Evolutionary conservation across 2,329 filamentous ascomycete species (phyloP).

Genomic region (Cercospora sp.): DNA sequence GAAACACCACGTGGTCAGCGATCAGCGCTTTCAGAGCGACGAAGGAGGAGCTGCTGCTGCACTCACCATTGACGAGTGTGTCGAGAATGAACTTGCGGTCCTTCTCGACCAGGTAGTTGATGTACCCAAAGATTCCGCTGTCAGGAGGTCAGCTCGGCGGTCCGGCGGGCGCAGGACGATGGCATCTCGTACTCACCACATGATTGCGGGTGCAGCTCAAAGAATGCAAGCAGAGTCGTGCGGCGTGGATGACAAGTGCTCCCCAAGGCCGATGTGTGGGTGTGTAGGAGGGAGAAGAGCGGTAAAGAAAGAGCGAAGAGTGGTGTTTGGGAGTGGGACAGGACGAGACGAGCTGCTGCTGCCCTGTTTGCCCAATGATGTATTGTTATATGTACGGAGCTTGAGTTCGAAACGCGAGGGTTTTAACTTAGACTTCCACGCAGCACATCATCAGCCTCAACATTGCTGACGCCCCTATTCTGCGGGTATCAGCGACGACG

Average conservation of each 20-base stretch:
- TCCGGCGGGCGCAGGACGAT: background rate
- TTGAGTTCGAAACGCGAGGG: constrained; percentile 1
- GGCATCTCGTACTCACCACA: constrained; percentile 11
- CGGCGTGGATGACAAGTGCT: background rate
- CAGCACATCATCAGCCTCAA: constrained; percentile 1
- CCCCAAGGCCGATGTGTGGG: background rate
- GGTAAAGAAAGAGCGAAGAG: constrained; percentile 1
- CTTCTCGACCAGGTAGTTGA: constrained; percentile 99
- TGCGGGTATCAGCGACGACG: background rate
- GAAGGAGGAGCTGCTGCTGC: background rate
- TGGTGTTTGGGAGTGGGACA: background rate
- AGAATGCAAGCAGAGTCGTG: constrained; percentile 15
- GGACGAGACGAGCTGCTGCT: constrained; percentile 1
- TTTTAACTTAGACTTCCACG: background rate
- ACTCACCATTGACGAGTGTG: constrained; percentile 90
- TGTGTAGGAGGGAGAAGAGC: background rate
- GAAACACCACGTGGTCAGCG: constrained; percentile 35
- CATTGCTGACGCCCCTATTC: constrained; percentile 1
- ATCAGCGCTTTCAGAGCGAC: background rate
- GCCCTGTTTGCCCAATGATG: constrained; percentile 3
- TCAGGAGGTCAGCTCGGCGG: constrained; percentile 1
- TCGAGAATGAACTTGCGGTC: constrained; percentile 95
- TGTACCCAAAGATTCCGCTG: constrained; percentile 88
- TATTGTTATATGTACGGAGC: constrained; percentile 3
- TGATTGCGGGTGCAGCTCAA: constrained; percentile 10